Percentiles rank a stretch among this genome's conserved stretches.
These are phyloP conservation scores for Ceratocystis ficicola DNA, from an alignment of 2,329 filamentous ascomycete genomes.

Conservation along the genomic window DNA sequence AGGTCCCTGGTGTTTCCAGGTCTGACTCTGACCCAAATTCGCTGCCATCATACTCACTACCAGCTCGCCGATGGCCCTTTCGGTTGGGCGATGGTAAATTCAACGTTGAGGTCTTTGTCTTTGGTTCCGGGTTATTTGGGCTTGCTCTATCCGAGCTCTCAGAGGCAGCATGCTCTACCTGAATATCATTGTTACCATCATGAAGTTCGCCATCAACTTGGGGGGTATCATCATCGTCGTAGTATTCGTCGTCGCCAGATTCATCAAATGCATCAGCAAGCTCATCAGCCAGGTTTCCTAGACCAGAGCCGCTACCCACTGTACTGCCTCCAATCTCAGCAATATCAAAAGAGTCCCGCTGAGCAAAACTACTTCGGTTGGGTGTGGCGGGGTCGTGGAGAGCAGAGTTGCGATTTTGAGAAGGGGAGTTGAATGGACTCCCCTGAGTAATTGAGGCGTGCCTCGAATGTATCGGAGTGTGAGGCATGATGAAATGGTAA, in stretches of 20 bases:
- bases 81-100: slow-evolving; percentile 35
- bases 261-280: slow-evolving; percentile 60
- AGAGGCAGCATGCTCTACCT: slow-evolving; percentile 4
- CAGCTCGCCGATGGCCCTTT: slow-evolving; percentile 40
- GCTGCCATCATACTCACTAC: slow-evolving; percentile 56
- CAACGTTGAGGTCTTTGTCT: slow-evolving; percentile 33
- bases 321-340: slow-evolving; percentile 33
- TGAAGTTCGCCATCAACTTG: slow-evolving; percentile 31
- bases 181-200: not conserved
- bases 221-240: slow-evolving; percentile 29
- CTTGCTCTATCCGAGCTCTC: slow-evolving; percentile 12
- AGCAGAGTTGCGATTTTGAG: slow-evolving; percentile 33
- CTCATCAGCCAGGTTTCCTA: slow-evolving; percentile 72
- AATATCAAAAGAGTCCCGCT: slow-evolving; percentile 38
- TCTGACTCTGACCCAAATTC: slow-evolving; percentile 64
- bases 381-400: slow-evolving; percentile 40
- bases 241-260: slow-evolving; percentile 48
- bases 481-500: slow-evolving; percentile 31
- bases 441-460: slow-evolving; percentile 43
- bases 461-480: slow-evolving; percentile 48
- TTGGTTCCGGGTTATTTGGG: slow-evolving; percentile 23
- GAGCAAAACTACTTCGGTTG: slow-evolving; percentile 37
- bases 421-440: slow-evolving; percentile 20
- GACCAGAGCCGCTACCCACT: slow-evolving; percentile 39
- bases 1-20: slow-evolving; percentile 50